phyloP scores from a whole-genome alignment of 345 rosid genomes.

The Eutrema japonicum region DNA sequence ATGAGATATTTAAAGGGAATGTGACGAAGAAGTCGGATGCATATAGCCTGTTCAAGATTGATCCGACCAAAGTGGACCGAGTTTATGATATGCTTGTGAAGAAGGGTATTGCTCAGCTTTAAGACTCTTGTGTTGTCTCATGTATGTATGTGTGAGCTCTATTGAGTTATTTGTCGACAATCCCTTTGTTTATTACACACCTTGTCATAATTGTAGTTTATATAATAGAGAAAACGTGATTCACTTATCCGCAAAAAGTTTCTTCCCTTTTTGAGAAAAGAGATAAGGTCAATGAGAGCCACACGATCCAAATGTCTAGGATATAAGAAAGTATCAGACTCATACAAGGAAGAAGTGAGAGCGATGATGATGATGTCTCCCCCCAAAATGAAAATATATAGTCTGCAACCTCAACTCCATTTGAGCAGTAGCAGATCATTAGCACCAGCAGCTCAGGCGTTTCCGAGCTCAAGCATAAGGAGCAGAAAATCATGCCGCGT shows the following conservation, averaged over 20 bases:
- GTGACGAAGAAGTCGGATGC: constrained; percentile 79
- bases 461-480: constrained; percentile 31
- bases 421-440: constrained; percentile 28
- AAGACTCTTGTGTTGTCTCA: constrained; percentile 36
- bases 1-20: constrained; percentile 77
- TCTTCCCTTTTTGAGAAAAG: constrained; percentile 1
- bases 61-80: constrained; percentile 74
- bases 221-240: constrained; percentile 30
- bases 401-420: constrained; percentile 37
- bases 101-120: constrained; percentile 84
- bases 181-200: constrained; percentile 21
- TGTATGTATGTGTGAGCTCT: constrained; percentile 33
- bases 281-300: constrained; percentile 41
- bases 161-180: constrained; percentile 29
- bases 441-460: constrained; percentile 23
- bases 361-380: constrained; percentile 27
- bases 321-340: constrained; percentile 32
- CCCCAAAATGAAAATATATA: constrained; percentile 35
- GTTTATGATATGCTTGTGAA: constrained; percentile 93
- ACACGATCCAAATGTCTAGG: constrained; percentile 29
- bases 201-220: constrained; percentile 23
- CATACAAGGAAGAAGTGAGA: not conserved
- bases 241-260: constrained; percentile 9
- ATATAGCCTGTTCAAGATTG: constrained; percentile 75
- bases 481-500: constrained; percentile 29